A percentile compares a stretch with the other conserved stretches of the same genome.
Evolutionary conservation across 352 stramenopile genomes (phyloP).

Genomic region (Phytophthora nicotianae): DNA sequence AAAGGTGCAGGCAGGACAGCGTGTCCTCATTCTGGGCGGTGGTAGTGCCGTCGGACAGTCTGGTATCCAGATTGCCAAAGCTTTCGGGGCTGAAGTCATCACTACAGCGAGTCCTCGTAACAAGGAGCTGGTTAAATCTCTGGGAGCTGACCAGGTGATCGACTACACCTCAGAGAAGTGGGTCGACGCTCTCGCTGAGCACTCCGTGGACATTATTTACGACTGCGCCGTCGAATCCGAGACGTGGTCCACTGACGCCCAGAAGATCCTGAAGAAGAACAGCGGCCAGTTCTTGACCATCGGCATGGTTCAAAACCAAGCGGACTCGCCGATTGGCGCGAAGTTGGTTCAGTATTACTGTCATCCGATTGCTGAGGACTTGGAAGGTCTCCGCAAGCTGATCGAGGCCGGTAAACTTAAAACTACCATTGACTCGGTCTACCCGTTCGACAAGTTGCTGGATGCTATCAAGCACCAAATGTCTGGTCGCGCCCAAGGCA

Average conservation of each 20-base stretch:
- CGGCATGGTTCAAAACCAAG: slow-evolving; percentile 20
- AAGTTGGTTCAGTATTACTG: slow-evolving; percentile 26
- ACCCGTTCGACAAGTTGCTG: slow-evolving; percentile 43
- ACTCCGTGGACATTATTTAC: slow-evolving; percentile 44
- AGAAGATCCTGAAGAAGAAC: slow-evolving; percentile 36
- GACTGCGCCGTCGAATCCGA: slow-evolving; percentile 38
- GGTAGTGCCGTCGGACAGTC: slow-evolving; percentile 56
- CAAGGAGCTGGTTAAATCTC: slow-evolving; percentile 46
- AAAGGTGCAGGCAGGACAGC: slow-evolving; percentile 27
- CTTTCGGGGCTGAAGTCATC: slow-evolving; percentile 46
- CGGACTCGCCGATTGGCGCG: slow-evolving; percentile 54
- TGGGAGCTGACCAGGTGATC: slow-evolving; percentile 56
- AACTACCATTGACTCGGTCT: slow-evolving; percentile 20
- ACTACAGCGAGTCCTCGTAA: slow-evolving; percentile 42
- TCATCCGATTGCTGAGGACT: slow-evolving; percentile 26
- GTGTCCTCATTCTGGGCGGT: slow-evolving; percentile 62
- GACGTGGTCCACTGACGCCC: slow-evolving; percentile 34
- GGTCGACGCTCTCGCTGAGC: slow-evolving; percentile 29
- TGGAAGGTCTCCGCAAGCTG: slow-evolving; percentile 35
- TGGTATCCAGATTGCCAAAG: slow-evolving; percentile 62
- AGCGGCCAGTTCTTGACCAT: slow-evolving; percentile 40
- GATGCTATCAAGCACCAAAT: slow-evolving; percentile 50
- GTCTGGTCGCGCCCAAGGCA: slow-evolving; percentile 48
- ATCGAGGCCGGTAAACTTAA: slow-evolving; percentile 45
- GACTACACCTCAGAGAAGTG: slow-evolving; percentile 60